Evolutionary conservation across 176 grass and related monocot species (phyloP).

Genomic region (Eremochloa ophiuroides): DNA sequence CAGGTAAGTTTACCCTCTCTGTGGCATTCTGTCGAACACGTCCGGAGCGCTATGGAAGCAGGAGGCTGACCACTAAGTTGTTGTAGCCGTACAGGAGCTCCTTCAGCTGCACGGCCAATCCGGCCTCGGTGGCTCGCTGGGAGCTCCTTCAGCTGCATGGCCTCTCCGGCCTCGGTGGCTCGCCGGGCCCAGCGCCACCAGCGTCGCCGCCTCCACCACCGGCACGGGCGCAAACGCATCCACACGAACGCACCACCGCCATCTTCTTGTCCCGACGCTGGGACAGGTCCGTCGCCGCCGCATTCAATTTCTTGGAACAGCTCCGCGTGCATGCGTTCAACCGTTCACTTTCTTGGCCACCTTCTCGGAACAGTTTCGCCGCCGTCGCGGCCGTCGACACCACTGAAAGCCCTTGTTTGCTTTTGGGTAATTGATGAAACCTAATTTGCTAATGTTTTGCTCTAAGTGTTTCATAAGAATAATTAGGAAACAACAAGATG

Average conservation of each 20-base stretch:
- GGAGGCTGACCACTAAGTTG: conserved; percentile 33
- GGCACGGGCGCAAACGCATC: not conserved
- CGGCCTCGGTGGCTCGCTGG: not conserved
- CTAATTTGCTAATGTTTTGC: too few species aligned
- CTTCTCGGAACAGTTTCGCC: conserved; percentile 23
- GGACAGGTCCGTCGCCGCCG: too few species aligned
- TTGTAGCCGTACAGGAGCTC: conserved; percentile 39
- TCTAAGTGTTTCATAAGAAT: too few species aligned
- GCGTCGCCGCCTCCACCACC: not conserved
- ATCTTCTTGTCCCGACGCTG: conserved; percentile 41
- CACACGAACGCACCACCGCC: conserved; percentile 13
- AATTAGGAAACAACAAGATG: too few species aligned
- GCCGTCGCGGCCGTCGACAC: conserved; percentile 33
- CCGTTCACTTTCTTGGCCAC: too few species aligned
- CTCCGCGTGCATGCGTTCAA: too few species aligned
- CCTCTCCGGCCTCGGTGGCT: not conserved
- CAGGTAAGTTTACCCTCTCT: too few species aligned
- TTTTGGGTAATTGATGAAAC: too few species aligned
- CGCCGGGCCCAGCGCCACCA: not conserved
- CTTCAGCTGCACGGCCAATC: conserved; percentile 28
- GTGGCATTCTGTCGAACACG: too few species aligned
- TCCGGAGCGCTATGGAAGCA: too few species aligned
- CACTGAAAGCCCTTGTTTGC: too few species aligned
- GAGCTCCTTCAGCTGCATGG: conserved; percentile 32
- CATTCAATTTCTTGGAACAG: too few species aligned